Evolutionary conservation across 108 stramenopile species (phyloP).

Genomic region (Epipyxis sp.): DNA sequence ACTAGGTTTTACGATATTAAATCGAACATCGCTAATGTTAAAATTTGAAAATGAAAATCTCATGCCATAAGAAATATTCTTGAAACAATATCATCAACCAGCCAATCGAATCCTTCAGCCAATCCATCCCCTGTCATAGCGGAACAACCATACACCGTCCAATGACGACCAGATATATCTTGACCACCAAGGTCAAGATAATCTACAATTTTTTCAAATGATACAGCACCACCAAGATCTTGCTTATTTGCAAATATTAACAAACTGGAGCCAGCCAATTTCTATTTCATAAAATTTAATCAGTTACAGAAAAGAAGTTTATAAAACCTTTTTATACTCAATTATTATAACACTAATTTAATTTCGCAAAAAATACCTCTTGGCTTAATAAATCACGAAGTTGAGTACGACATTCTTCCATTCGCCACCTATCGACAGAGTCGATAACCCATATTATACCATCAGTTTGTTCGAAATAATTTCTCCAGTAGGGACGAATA

Average conservation of each 20-base stretch:
- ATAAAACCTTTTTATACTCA: neutral
- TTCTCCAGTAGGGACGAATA: conserved; percentile 97
- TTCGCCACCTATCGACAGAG: conserved; percentile 70
- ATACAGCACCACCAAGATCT: conserved; percentile 79
- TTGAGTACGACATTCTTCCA: conserved; percentile 80
- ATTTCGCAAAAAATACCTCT: too few species aligned
- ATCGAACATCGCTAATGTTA: too few species aligned
- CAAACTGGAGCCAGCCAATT: conserved; percentile 90
- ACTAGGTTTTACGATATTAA: too few species aligned
- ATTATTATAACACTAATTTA: too few species aligned
- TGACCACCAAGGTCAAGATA: conserved; percentile 67
- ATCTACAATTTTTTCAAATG: conserved; percentile 52
- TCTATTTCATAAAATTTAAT: conserved; percentile 42
- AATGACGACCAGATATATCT: conserved; percentile 74
- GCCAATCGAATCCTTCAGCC: conserved; percentile 88
- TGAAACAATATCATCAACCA: conserved; percentile 82
- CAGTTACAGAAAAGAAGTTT: neutral
- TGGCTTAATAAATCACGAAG: conserved; percentile 73
- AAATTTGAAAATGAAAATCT: too few species aligned
- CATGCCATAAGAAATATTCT: conserved; percentile 76
- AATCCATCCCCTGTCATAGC: conserved; percentile 92
- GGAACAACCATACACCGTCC: conserved; percentile 78
- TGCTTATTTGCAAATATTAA: conserved; percentile 98
- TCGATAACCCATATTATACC: conserved; percentile 98
- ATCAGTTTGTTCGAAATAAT: conserved; percentile 98